Evolutionary conservation across 805 yeast genomes (phyloP).

Genomic region (Clavispora carvajalis): DNA sequence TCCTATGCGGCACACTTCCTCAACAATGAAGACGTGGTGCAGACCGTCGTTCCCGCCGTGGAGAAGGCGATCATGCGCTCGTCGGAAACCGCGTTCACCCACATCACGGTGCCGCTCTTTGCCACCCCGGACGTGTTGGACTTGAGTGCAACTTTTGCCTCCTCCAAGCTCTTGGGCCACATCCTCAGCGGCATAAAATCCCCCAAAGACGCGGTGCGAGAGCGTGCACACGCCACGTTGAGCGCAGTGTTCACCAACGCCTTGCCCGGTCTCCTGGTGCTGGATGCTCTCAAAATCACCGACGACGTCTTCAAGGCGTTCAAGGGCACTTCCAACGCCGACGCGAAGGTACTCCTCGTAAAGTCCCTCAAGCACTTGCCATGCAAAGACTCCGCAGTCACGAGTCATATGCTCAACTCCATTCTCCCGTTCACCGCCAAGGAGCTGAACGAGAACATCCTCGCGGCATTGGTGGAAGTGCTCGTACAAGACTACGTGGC

Average conservation of each 20-base stretch:
- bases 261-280: slow-evolving; percentile 10
- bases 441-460: slow-evolving; percentile 70
- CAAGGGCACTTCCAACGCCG: slow-evolving; percentile 55
- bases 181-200: slow-evolving; percentile 58
- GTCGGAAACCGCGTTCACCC: slow-evolving; percentile 63
- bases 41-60: slow-evolving; percentile 49
- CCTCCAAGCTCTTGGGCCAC: slow-evolving; percentile 45
- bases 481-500: slow-evolving; percentile 41
- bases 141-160: slow-evolving; percentile 31
- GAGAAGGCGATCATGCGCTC: slow-evolving; percentile 75
- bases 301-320: slow-evolving; percentile 53
- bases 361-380: slow-evolving; percentile 35
- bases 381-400: slow-evolving; percentile 12
- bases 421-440: slow-evolving; percentile 54
- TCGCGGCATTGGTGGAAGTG: slow-evolving; percentile 45
- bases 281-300: slow-evolving; percentile 30
- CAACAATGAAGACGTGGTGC: slow-evolving; percentile 29
- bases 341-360: slow-evolving; percentile 55
- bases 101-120: slow-evolving; percentile 49
- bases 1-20: slow-evolving; percentile 42
- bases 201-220: slow-evolving; percentile 61
- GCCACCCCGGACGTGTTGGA: slow-evolving; percentile 26
- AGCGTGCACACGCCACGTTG: slow-evolving; percentile 38
- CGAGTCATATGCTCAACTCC: slow-evolving; percentile 31
- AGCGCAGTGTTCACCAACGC: slow-evolving; percentile 17